Conservation (phyloP, 495 filamentous ascomycete species). For the Hyaloscypha hepaticicola region DNA sequence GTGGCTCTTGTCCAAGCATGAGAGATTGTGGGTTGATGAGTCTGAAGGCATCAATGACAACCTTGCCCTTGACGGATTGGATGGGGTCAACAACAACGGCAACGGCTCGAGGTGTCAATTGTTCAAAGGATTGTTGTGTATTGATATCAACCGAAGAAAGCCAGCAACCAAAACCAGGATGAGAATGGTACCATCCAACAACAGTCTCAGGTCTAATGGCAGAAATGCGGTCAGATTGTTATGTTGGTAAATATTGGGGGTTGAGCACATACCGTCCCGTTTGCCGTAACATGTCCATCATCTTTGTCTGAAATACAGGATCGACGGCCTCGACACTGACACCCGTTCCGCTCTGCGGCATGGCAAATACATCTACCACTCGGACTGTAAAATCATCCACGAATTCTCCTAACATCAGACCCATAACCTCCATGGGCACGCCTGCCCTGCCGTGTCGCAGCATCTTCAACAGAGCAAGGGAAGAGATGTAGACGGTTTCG, state of each 20-base stretch:
- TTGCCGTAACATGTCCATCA: constrained; percentile 99
- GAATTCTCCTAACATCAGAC: constrained; percentile 96
- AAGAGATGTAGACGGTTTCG: constrained; percentile 99
- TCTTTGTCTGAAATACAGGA: constrained; percentile 97
- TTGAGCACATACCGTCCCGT: constrained; percentile 74
- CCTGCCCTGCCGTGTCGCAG: constrained; percentile 93
- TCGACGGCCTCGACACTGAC: constrained; percentile 98
- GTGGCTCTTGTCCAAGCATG: constrained; percentile 97
- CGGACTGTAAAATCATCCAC: constrained; percentile 98
- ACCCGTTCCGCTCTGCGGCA: constrained; percentile 99
- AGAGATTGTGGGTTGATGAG: constrained; percentile 98
- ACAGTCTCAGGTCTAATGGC: constrained; percentile 83
- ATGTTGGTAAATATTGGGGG: background rate
- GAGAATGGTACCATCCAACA: constrained; percentile 99
- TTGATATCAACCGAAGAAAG: constrained; percentile 99
- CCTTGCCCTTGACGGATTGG: constrained; percentile 98
- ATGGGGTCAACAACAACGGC: constrained; percentile 98
- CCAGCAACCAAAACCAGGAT: constrained; percentile 99
- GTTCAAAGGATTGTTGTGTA: constrained; percentile 98
- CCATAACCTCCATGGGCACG: constrained; percentile 99
- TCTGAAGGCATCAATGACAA: constrained; percentile 98
- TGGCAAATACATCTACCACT: constrained; percentile 97
- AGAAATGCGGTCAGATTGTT: constrained; percentile 18
- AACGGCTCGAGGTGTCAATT: constrained; percentile 91
- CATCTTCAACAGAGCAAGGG: constrained; percentile 97